phyloP scores from a whole-genome alignment of 345 rosid species.

The Ailanthus altissimus region DNA sequence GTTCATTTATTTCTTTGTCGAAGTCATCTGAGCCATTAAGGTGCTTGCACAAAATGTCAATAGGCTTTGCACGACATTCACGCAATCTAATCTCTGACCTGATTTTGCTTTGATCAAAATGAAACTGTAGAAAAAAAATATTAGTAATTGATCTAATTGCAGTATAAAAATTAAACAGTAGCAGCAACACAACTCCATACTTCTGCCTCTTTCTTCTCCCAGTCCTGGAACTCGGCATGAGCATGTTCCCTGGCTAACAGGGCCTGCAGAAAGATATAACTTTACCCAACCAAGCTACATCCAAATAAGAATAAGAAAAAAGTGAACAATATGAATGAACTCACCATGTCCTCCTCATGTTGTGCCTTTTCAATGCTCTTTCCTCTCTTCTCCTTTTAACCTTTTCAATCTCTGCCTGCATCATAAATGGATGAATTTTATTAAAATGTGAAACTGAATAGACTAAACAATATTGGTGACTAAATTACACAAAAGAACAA shows the following conservation, averaged over 20 bases:
- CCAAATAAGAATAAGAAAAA: neutral
- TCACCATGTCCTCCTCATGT: conserved; percentile 93
- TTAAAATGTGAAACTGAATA: too few species aligned
- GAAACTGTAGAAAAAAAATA: too few species aligned
- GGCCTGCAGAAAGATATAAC: conserved; percentile 49
- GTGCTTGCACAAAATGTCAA: conserved; percentile 80
- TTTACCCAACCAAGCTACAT: neutral
- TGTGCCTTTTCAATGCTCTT: conserved; percentile 84
- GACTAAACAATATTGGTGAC: too few species aligned
- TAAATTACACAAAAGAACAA: too few species aligned
- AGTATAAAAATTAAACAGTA: too few species aligned
- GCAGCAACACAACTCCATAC: too few species aligned
- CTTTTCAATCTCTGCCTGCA: conserved; percentile 90
- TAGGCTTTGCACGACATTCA: conserved; percentile 87
- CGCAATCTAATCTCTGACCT: conserved; percentile 80
- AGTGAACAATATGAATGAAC: conserved; percentile 7
- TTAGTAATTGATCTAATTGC: too few species aligned
- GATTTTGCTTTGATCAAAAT: conserved; percentile 90
- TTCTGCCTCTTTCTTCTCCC: conserved; percentile 98
- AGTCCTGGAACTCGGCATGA: conserved; percentile 90
- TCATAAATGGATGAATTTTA: too few species aligned
- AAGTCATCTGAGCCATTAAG: conserved; percentile 81
- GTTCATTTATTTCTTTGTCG: conserved; percentile 76
- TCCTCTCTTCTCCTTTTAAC: conserved; percentile 96
- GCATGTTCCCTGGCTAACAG: conserved; percentile 92